These are phyloP conservation scores for Peronospora farinosa DNA, from an alignment of 352 stramenopile genomes.

Conservation along the genomic window DNA sequence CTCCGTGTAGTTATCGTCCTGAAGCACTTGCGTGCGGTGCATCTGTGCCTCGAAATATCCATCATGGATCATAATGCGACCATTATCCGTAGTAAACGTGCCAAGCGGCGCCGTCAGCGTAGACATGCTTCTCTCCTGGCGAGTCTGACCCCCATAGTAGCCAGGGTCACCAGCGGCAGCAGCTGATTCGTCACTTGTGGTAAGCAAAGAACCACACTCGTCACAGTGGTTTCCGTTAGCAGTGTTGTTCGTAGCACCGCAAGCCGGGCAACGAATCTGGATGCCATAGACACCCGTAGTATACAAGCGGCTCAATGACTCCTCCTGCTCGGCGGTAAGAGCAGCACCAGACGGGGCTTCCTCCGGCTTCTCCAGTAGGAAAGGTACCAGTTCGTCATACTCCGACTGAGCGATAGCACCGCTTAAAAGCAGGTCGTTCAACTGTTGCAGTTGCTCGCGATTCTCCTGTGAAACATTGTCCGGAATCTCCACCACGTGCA, in stretches of 20 bases:
- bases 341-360: constrained; percentile 53
- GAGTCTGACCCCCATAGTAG: constrained; percentile 58
- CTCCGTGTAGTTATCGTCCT: constrained; percentile 86
- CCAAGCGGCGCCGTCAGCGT: constrained; percentile 65
- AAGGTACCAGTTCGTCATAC: constrained; percentile 86
- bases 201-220: constrained; percentile 79
- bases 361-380: constrained; percentile 65
- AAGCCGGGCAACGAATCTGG: constrained; percentile 82
- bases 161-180: constrained; percentile 36
- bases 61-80: constrained; percentile 78
- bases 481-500: constrained; percentile 80
- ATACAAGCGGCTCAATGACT: constrained; percentile 77
- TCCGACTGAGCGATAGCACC: constrained; percentile 77
- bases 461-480: constrained; percentile 81
- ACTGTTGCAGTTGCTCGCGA: constrained; percentile 77
- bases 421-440: constrained; percentile 79
- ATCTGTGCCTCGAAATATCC: constrained; percentile 82
- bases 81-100: constrained; percentile 71
- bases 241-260: constrained; percentile 83
- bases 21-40: constrained; percentile 77
- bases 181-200: constrained; percentile 57
- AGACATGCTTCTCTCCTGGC: constrained; percentile 48
- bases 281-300: constrained; percentile 73
- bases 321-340: constrained; percentile 72
- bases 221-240: constrained; percentile 85